phyloP scores from a whole-genome alignment of 2,329 filamentous ascomycete genomes.

The Trichophyton mentagrophytes region DNA sequence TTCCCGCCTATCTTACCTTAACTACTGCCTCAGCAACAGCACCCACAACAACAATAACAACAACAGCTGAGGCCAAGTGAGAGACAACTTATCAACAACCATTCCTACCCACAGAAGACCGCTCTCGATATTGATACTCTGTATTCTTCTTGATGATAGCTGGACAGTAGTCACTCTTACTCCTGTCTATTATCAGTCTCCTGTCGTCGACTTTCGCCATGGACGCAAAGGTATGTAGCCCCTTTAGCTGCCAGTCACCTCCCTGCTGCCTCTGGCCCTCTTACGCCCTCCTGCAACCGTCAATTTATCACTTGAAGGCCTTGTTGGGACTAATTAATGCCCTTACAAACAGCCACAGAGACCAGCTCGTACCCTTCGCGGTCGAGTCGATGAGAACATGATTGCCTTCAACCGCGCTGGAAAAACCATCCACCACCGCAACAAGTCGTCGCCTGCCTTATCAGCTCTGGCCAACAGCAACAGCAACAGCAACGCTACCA shows the following conservation, averaged over 20 bases:
- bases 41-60: no score
- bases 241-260: conserved; percentile 16
- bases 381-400: conserved; percentile 59
- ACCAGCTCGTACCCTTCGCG: conserved; percentile 45
- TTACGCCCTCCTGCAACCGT: not conserved
- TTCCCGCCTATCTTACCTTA: no score
- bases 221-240: conserved; percentile 34
- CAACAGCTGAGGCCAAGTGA: no score
- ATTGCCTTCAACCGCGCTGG: conserved; percentile 34
- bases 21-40: no score
- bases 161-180: not conserved
- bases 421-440: conserved; percentile 59
- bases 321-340: conserved; percentile 11
- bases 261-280: conserved; percentile 5
- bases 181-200: not conserved
- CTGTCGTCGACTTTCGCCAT: conserved; percentile 17
- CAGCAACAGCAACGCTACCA: conserved; percentile 20
- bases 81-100: not conserved
- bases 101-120: not conserved
- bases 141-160: not conserved
- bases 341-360: conserved; percentile 51
- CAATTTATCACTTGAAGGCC: not conserved
- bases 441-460: conserved; percentile 61
- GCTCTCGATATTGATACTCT: not conserved
- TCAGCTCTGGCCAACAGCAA: conserved; percentile 34